Evolutionary conservation across 2,329 filamentous ascomycete genomes (phyloP), one percentile per base, ranked within the genome.

Genomic region (Aureobasidium sp.): DNA sequence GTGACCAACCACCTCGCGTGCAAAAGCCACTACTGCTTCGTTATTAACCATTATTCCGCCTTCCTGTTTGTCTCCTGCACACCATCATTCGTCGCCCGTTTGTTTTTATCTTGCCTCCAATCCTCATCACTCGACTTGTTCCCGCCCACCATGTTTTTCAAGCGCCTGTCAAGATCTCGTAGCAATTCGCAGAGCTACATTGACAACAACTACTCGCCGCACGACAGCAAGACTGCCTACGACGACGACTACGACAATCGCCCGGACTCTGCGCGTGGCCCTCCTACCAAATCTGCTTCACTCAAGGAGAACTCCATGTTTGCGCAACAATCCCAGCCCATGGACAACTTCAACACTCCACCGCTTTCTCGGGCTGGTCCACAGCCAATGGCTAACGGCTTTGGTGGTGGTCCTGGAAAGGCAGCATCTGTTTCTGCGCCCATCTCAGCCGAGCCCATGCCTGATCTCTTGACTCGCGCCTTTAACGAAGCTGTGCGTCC

Each of bases 401-500:
- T 62, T 48, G 58, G 57, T 41, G 55, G 55, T 11, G 56, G 55
- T 45, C 54, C 56, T 21, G 38, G 38, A n/a, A 42, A 45, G 24
- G 29, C 47, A 12, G 44, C 11, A 21, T 38, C 41, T 12, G 37
- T 22, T 14, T 27, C 47, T 21, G 39, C 45, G 2, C 16, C 47
- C 19, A 56, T 55, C 16, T 64, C 62, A 54, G 57, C 59, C 19
- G 73, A 74, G 60, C 67, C 72, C 17, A 70, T 74, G 61, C 75
- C 75, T 11, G 75, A 79, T 60, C 69, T 77, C 40, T 66, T 79
- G 21, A 69, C 73, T 22, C 71, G 71, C 51, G 75, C 75, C 51
- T 79, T 78, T 71, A 77, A 77, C 61, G 73, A 76, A 62, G 74
- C 75, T 12, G 66, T 78, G 30, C 66, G 72, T 40, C 75, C 75